phyloP scores from a whole-genome alignment of 2,329 filamentous ascomycete genomes.

The Xylariomycetidae sp. region DNA sequence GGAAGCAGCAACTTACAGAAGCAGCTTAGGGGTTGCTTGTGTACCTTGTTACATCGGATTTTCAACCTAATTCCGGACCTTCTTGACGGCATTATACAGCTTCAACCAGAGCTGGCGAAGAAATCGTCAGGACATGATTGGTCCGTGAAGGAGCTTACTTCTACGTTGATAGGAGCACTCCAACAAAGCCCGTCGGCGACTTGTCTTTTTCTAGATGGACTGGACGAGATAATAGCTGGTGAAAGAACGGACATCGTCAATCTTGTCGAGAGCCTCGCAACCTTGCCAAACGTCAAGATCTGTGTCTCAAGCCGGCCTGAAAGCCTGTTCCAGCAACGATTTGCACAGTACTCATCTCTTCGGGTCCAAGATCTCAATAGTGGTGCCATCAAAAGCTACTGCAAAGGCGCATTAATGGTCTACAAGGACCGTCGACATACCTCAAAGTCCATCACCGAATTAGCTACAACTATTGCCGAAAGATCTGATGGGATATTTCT shows the following conservation, averaged over 20 bases:
- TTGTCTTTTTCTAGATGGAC: constrained; percentile 10
- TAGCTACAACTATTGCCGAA: too few species aligned
- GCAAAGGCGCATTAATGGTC: too few species aligned
- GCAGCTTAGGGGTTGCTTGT: constrained; percentile 7
- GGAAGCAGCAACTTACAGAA: constrained; percentile 7
- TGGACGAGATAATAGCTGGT: constrained; percentile 9
- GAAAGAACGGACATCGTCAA: constrained; percentile 1
- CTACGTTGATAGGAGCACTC: constrained; percentile 1
- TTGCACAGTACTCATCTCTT: constrained; percentile 2
- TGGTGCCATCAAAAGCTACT: too few species aligned
- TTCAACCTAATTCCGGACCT: neutral
- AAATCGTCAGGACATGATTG: constrained; percentile 12
- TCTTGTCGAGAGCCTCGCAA: constrained; percentile 3
- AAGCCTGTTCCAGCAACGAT: constrained; percentile 1
- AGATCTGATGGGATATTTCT: neutral
- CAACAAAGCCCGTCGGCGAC: neutral
- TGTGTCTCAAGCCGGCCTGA: constrained; percentile 10
- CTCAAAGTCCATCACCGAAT: too few species aligned
- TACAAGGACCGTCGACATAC: too few species aligned
- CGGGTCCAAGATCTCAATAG: constrained; percentile 6
- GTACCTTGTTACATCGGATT: constrained; percentile 8
- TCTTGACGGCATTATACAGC: constrained; percentile 2
- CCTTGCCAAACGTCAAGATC: constrained; percentile 6
- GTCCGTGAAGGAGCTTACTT: constrained; percentile 6
- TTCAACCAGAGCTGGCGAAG: neutral